phyloP scores from a whole-genome alignment of 345 rosid species.

The Psidium guajava region DNA sequence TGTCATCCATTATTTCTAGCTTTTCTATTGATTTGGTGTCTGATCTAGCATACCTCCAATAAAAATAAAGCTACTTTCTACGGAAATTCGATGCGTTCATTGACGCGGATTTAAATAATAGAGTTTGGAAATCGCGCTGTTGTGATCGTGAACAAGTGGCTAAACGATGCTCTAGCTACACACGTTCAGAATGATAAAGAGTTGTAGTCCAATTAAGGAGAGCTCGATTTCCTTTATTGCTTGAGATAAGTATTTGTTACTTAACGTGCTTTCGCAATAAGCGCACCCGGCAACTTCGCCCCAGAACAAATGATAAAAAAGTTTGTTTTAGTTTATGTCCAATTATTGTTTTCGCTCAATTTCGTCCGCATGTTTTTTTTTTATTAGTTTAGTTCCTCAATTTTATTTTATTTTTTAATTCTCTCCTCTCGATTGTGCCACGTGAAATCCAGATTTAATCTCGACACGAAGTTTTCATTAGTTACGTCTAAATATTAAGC shows the following conservation, averaged over 20 bases:
- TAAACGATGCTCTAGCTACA: not conserved
- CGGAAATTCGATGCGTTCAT: not conserved
- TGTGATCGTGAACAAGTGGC: not conserved
- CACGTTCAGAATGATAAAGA: not conserved
- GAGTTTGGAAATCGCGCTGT: not conserved
- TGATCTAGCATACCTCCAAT: not conserved
- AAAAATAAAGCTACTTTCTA: not conserved
- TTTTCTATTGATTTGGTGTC: not conserved
- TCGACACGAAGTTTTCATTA: not conserved
- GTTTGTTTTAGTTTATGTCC: not conserved
- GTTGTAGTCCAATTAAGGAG: not conserved
- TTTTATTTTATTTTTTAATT: not conserved
- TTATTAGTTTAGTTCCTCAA: not conserved
- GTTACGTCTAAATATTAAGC: not conserved
- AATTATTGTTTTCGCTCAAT: not conserved
- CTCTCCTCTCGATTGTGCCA: not conserved
- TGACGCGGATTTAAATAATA: not conserved
- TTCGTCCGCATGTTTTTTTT: not conserved
- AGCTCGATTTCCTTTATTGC: not conserved
- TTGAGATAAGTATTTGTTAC: not conserved
- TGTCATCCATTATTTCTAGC: not conserved
- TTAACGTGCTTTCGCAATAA: not conserved
- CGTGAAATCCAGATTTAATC: not conserved
- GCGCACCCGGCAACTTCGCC: not conserved
- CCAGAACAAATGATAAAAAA: not conserved